These are phyloP conservation scores for Lagerstroemia speciosa DNA, from an alignment of 345 rosid genomes.

Conservation along the genomic window DNA sequence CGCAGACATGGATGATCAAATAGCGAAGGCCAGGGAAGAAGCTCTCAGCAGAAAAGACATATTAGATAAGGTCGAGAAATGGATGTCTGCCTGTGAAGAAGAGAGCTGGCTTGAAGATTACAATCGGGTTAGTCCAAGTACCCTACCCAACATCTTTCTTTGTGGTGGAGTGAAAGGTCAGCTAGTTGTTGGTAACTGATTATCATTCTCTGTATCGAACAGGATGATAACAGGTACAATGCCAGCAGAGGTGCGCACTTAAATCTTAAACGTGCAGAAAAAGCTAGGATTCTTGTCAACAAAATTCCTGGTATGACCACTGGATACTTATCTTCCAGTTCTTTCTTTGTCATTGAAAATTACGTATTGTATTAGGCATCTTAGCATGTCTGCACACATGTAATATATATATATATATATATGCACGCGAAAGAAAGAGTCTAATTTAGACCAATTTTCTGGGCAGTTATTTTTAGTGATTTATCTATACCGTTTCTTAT, in stretches of 20 bases:
- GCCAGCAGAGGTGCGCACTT: constrained; percentile 96
- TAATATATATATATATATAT: too few species aligned
- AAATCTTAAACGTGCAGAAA: constrained; percentile 98
- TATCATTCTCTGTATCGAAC: constrained; percentile 17
- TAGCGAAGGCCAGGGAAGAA: constrained; percentile 83
- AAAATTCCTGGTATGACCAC: constrained; percentile 76
- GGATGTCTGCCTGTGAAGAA: constrained; percentile 99
- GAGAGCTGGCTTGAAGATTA: constrained; percentile 99
- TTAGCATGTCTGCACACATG: neutral
- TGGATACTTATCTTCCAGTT: too few species aligned
- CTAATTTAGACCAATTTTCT: neutral
- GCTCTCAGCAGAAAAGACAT: constrained; percentile 87
- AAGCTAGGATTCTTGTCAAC: constrained; percentile 83
- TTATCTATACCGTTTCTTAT: neutral
- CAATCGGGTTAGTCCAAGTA: constrained; percentile 49
- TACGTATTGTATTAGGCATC: too few species aligned
- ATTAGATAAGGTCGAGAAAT: constrained; percentile 93
- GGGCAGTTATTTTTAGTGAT: neutral
- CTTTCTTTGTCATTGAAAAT: too few species aligned
- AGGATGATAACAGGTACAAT: constrained; percentile 96
- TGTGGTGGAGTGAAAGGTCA: neutral
- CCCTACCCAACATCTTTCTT: neutral
- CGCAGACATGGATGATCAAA: constrained; percentile 91
- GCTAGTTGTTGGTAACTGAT: neutral
- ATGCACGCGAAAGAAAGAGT: neutral